phyloP scores from a whole-genome alignment of 2,329 filamentous ascomycete genomes.

The Sclerotinia sclerotiorum region DNA sequence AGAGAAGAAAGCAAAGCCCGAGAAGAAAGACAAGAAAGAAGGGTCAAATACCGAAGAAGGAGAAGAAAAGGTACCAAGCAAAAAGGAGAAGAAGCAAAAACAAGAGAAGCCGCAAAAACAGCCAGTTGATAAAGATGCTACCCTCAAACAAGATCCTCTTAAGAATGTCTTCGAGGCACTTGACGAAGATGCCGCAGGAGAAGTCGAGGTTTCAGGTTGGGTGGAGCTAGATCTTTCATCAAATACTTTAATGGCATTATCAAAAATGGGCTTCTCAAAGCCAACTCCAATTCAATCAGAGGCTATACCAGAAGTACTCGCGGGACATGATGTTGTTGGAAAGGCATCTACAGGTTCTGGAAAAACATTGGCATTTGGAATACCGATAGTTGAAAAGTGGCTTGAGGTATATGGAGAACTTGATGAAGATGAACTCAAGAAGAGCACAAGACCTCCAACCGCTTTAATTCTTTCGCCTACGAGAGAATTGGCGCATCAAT shows the following conservation, averaged over 20 bases:
- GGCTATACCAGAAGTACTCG: slow-evolving; percentile 77
- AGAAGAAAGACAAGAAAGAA: slow-evolving; percentile 25
- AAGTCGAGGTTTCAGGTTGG: slow-evolving; percentile 78
- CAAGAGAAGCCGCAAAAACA: slow-evolving; percentile 37
- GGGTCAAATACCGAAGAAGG: slow-evolving; percentile 30
- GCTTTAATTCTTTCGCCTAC: slow-evolving; percentile 89
- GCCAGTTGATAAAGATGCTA: slow-evolving; percentile 26
- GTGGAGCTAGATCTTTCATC: slow-evolving; percentile 70
- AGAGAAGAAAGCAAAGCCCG: slow-evolving; percentile 27
- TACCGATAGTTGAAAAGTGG: slow-evolving; percentile 87
- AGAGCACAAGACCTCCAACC: slow-evolving; percentile 53
- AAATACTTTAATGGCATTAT: slow-evolving; percentile 69
- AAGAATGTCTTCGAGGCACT: slow-evolving; percentile 46
- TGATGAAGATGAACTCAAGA: slow-evolving; percentile 42
- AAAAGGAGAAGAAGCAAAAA: slow-evolving; percentile 37
- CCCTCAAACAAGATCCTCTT: slow-evolving; percentile 35
- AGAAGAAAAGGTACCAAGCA: slow-evolving; percentile 24
- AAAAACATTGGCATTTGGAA: slow-evolving; percentile 92
- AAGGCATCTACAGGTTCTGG: slow-evolving; percentile 96
- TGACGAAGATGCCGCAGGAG: slow-evolving; percentile 55
- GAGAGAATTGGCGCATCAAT: slow-evolving; percentile 88
- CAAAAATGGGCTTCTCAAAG: slow-evolving; percentile 74
- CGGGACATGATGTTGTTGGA: slow-evolving; percentile 87
- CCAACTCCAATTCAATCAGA: slow-evolving; percentile 80
- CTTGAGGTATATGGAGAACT: slow-evolving; percentile 52